Base-by-base conservation (phyloP, 2,329 filamentous ascomycete genomes). In the Scedosporium boydii region DNA sequence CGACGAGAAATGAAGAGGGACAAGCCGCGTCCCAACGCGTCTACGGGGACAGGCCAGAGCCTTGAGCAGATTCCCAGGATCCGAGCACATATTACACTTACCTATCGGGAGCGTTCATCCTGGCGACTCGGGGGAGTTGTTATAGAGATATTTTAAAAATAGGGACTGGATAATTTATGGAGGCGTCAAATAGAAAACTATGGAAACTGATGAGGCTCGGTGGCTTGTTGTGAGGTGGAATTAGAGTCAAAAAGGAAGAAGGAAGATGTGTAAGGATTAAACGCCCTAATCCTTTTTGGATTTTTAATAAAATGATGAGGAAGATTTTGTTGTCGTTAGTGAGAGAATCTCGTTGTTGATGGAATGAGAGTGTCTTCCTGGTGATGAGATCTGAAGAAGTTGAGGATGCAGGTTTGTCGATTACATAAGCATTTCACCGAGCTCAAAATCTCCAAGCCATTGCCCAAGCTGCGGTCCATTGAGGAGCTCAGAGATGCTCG, bases 81-180 rank as follows among this genome's bases (percentile, higher is more conserved):
- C 16, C 41, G 57, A 56, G 58, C 60, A 58, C 63, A 62, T 44
- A 60, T 59, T 23, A 23, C 46, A 74, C 80, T 72, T 67, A 83
- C 81, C 81, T 76, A 69, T 84, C 81, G 18, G 81, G 81, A 12
- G 81, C 81, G 74, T 84, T 84, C 81, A 84, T 83, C 29, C 67
- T 78, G 34, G 51, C 42, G 21, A 18, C 10, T 27, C 46, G 16
- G 5, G 23, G 23, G 12, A 14, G 51, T 14, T 16, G 51, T 34
- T 34, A 38, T 38, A 38, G 10, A 38, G 34, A 38, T 38, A 38
- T 38, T 38, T 12, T 38, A 38, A 38, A 12, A 34, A 34, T 34
- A 34, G 34, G 34, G 34, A 12, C 10, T 38, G 34, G 34, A 38
- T 38, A 38, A 38, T 38, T 38, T 38, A 6, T 38, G 34, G 2